Conservation (phyloP, 1,284 basidiomycete species). For the Pseudozyma thailandica region DNA sequence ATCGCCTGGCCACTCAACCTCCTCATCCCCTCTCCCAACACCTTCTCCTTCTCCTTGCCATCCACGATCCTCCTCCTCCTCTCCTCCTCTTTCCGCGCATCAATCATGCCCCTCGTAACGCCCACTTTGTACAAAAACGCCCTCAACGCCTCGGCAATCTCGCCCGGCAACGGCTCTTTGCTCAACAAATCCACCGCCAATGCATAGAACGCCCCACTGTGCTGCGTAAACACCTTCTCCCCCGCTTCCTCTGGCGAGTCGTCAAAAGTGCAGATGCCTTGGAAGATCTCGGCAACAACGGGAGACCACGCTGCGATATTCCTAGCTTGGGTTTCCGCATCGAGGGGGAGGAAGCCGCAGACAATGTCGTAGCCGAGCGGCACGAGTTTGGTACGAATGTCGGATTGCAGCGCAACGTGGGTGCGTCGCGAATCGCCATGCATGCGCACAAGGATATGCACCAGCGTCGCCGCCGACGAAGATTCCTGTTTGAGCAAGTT, state of each 20-base stretch:
- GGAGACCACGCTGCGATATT: slow-evolving; percentile 98
- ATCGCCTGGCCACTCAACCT: slow-evolving; percentile 15
- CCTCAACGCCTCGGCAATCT: slow-evolving; percentile 46
- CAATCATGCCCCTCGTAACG: slow-evolving; percentile 48
- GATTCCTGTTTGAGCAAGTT: slow-evolving; percentile 99
- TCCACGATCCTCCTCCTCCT: slow-evolving; percentile 27
- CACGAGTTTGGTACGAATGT: slow-evolving; percentile 87
- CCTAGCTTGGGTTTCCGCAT: slow-evolving; percentile 89
- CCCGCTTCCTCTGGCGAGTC: slow-evolving; percentile 70
- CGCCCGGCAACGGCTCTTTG: slow-evolving; percentile 49
- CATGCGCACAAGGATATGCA: slow-evolving; percentile 91
- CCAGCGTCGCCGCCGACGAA: slow-evolving; percentile 91
- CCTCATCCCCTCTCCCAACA: slow-evolving; percentile 37
- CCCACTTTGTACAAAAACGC: slow-evolving; percentile 56
- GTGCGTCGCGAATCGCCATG: slow-evolving; percentile 89
- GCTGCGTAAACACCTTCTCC: slow-evolving; percentile 39
- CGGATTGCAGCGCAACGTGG: slow-evolving; percentile 81
- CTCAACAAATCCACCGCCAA: slow-evolving; percentile 62
- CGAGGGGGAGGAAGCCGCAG: slow-evolving; percentile 88
- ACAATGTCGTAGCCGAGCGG: slow-evolving; percentile 94
- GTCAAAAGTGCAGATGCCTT: slow-evolving; percentile 88
- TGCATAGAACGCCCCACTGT: slow-evolving; percentile 61
- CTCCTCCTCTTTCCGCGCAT: slow-evolving; percentile 33
- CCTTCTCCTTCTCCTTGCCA: slow-evolving; percentile 38
- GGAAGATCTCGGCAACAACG: slow-evolving; percentile 90